Conservation (phyloP, 1,284 basidiomycete species). For the Trichosporon coremiiforme region DNA sequence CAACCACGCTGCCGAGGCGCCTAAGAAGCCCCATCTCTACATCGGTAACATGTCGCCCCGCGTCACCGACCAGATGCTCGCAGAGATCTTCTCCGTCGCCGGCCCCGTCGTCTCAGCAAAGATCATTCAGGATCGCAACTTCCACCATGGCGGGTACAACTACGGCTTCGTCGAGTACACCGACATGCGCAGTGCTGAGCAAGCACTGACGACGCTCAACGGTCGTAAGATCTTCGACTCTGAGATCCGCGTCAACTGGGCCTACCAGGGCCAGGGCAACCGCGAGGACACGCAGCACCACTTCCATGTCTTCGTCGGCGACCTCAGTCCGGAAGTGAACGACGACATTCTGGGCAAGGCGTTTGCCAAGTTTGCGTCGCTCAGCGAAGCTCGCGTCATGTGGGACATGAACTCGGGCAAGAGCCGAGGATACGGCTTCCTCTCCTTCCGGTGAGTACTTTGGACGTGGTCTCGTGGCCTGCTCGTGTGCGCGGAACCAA, state of each 20-base stretch:
- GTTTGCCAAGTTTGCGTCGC: slow-evolving; percentile 88
- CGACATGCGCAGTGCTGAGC: slow-evolving; percentile 96
- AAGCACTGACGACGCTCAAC: slow-evolving; percentile 92
- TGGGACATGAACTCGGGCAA: slow-evolving; percentile 99
- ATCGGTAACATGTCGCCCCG: slow-evolving; percentile 94
- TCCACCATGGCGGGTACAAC: slow-evolving; percentile 94
- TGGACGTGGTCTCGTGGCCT: background rate
- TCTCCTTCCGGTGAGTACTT: slow-evolving; percentile 58
- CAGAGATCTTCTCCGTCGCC: slow-evolving; percentile 93
- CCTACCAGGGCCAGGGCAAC: slow-evolving; percentile 86
- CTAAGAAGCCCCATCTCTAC: slow-evolving; percentile 79
- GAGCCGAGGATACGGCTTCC: slow-evolving; percentile 66
- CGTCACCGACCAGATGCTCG: slow-evolving; percentile 73
- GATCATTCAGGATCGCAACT: slow-evolving; percentile 98
- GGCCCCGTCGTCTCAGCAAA: slow-evolving; percentile 95
- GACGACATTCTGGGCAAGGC: slow-evolving; percentile 96
- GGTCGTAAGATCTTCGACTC: slow-evolving; percentile 98
- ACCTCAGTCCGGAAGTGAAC: slow-evolving; percentile 95
- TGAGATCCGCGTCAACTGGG: slow-evolving; percentile 97
- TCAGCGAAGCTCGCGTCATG: slow-evolving; percentile 98
- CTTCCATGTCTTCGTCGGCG: slow-evolving; percentile 97
- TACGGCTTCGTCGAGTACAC: slow-evolving; percentile 98
- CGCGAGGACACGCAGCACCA: slow-evolving; percentile 89
- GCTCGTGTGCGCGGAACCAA: background rate
- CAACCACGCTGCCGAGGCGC: slow-evolving; percentile 38